These are phyloP conservation scores for Ceratobasidium sp. DNA, from an alignment of 1,284 basidiomycete genomes.

Conservation along the genomic window DNA sequence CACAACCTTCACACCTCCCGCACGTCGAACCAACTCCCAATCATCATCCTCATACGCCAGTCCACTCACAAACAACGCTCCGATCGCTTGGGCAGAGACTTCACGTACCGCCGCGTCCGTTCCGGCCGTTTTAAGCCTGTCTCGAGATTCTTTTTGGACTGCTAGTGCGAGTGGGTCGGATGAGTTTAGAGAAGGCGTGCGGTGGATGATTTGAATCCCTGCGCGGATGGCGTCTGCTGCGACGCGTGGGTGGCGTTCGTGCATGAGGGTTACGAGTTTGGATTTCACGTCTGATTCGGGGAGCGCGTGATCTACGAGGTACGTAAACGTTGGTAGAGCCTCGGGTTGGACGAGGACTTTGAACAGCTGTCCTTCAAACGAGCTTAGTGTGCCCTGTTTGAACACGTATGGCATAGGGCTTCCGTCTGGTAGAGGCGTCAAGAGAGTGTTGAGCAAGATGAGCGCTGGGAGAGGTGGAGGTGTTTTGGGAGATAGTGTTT, in stretches of 20 bases:
- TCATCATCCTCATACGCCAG: conserved; percentile 66
- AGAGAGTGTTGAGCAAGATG: conserved; percentile 34
- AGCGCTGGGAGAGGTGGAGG: conserved; percentile 35
- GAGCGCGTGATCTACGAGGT: conserved; percentile 72
- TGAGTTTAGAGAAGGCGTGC: not conserved
- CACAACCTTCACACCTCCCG: conserved; percentile 79
- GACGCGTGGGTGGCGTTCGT: conserved; percentile 81
- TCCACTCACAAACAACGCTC: conserved; percentile 20
- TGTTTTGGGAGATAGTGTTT: conserved; percentile 31
- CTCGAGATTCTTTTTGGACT: conserved; percentile 37
- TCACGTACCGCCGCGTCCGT: conserved; percentile 88
- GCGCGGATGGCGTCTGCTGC: conserved; percentile 87
- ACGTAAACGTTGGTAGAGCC: conserved; percentile 77
- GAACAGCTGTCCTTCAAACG: conserved; percentile 29
- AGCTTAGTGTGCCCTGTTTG: not conserved
- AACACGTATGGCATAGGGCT: conserved; percentile 1
- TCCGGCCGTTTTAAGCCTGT: conserved; percentile 22
- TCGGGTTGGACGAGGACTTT: conserved; percentile 48
- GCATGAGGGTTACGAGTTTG: conserved; percentile 78
- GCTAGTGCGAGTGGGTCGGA: conserved; percentile 8
- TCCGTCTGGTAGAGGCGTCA: conserved; percentile 5
- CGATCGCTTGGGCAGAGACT: conserved; percentile 32
- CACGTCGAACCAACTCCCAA: conserved; percentile 85
- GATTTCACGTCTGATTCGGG: conserved; percentile 70
- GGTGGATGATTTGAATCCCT: not conserved